Conservation (phyloP, 2,329 filamentous ascomycete genomes). For the Fusarium falciforme region DNA sequence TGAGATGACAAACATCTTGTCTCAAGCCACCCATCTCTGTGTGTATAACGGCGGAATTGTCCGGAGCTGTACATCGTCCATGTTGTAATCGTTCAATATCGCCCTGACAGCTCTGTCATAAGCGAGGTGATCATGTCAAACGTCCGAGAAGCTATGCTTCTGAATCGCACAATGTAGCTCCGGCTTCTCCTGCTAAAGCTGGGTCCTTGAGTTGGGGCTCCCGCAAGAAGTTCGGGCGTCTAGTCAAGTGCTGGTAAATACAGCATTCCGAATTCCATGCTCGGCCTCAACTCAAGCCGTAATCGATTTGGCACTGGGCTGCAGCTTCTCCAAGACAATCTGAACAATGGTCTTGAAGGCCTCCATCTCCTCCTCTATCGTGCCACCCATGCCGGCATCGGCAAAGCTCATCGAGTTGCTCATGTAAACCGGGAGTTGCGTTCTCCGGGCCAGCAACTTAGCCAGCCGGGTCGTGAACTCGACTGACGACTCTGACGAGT, state of each 20-base stretch:
- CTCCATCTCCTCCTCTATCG: conserved; percentile 94
- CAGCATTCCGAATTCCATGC: not conserved
- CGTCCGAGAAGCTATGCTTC: not conserved
- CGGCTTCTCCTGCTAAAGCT: no score
- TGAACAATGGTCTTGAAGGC: conserved; percentile 81
- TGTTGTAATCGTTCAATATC: conserved; percentile 33
- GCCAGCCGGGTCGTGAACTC: conserved; percentile 91
- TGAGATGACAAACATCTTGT: conserved; percentile 38
- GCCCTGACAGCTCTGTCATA: conserved; percentile 32
- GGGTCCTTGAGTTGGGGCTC: no score
- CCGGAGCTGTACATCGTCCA: conserved; percentile 24
- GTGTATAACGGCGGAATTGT: conserved; percentile 30
- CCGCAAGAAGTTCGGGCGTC: not conserved
- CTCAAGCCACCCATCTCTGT: conserved; percentile 28
- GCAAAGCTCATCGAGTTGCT: conserved; percentile 87
- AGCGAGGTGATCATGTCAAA: conserved; percentile 3
- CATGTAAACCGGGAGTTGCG: conserved; percentile 84
- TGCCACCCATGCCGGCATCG: conserved; percentile 79
- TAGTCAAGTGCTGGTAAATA: not conserved
- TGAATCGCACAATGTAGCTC: no score
- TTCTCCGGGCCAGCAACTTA: conserved; percentile 81
- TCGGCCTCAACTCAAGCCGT: not conserved
- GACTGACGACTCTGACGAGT: conserved; percentile 77
- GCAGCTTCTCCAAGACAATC: conserved; percentile 61
- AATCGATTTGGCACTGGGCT: conserved; percentile 22